These are phyloP conservation scores for Arthroderma sp. DNA, from an alignment of 2,329 filamentous ascomycete species.

Conservation along the genomic window DNA sequence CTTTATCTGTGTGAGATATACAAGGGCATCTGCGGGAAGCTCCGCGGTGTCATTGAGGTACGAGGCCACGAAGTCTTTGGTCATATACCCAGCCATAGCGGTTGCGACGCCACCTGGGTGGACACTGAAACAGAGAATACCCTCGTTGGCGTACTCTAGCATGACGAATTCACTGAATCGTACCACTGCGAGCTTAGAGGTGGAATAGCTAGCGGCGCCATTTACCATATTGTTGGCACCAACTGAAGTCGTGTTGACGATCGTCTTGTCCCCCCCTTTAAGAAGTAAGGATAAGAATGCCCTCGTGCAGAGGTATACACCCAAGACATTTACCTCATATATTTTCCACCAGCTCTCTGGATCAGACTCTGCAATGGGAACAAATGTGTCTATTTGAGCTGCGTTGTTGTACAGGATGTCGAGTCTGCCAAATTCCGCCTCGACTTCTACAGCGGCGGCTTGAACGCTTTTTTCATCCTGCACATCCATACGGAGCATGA, in stretches of 20 bases:
- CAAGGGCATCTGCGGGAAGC: slow-evolving; percentile 32
- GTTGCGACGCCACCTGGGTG: slow-evolving; percentile 32
- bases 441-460: slow-evolving; percentile 21
- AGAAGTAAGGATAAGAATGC: slow-evolving; percentile 34
- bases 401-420: slow-evolving; percentile 40
- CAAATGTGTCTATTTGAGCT: slow-evolving; percentile 19
- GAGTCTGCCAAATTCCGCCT: slow-evolving; percentile 20
- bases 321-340: slow-evolving; percentile 38
- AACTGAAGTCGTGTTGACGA: slow-evolving; percentile 37
- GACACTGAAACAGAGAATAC: slow-evolving; percentile 28
- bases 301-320: slow-evolving; percentile 33
- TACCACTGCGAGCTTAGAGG: slow-evolving; percentile 37
- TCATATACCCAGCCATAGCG: slow-evolving; percentile 22
- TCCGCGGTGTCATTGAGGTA: slow-evolving; percentile 25
- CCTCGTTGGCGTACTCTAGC: slow-evolving; percentile 33
- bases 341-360: slow-evolving; percentile 29
- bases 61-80: slow-evolving; percentile 9
- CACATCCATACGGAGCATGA: slow-evolving; percentile 33
- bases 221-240: slow-evolving; percentile 24
- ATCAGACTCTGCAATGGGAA: slow-evolving; percentile 22
- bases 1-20: slow-evolving; percentile 16
- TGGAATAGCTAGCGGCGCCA: slow-evolving; percentile 33
- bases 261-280: slow-evolving; percentile 21
- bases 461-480: slow-evolving; percentile 25
- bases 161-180: slow-evolving; percentile 38